These are phyloP conservation scores for Microbotryomycetes sp. DNA, from an alignment of 1,284 basidiomycete species.

Conservation along the genomic window DNA sequence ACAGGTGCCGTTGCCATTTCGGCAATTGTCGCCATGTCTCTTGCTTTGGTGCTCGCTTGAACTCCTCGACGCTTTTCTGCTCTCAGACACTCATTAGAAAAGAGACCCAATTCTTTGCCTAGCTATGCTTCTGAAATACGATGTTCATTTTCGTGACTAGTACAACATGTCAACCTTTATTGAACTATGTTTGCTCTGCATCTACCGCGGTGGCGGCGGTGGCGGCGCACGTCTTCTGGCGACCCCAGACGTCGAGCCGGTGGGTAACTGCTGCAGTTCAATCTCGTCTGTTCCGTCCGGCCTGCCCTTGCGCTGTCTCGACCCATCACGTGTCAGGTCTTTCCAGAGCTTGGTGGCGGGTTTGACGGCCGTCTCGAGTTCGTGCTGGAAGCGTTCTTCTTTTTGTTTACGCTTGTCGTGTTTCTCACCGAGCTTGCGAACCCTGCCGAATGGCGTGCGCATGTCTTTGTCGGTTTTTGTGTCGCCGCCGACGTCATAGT, in stretches of 20 bases:
- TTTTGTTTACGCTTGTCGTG: not conserved
- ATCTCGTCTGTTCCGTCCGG: not conserved
- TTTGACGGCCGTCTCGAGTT: not conserved
- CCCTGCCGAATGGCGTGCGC: not conserved
- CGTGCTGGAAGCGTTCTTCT: not conserved
- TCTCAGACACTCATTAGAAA: too few species aligned
- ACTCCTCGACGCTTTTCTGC: too few species aligned
- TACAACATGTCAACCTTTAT: too few species aligned
- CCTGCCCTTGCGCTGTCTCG: not conserved
- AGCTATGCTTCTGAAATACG: too few species aligned
- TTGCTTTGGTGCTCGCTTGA: too few species aligned
- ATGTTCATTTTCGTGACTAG: too few species aligned
- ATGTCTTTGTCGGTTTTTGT: not conserved
- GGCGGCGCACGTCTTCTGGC: not conserved
- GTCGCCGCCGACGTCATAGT: not conserved
- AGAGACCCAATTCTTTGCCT: too few species aligned
- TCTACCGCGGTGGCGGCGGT: not conserved
- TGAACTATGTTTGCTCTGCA: too few species aligned
- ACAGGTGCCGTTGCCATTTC: not conserved
- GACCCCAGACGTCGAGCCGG: not conserved
- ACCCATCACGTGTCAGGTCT: not conserved
- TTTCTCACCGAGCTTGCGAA: not conserved
- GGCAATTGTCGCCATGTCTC: too few species aligned
- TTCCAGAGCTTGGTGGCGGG: not conserved
- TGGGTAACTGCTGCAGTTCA: not conserved